Conservation (phyloP, 2,329 filamentous ascomycete genomes). For the Cephalotrichum gorgonifer region DNA sequence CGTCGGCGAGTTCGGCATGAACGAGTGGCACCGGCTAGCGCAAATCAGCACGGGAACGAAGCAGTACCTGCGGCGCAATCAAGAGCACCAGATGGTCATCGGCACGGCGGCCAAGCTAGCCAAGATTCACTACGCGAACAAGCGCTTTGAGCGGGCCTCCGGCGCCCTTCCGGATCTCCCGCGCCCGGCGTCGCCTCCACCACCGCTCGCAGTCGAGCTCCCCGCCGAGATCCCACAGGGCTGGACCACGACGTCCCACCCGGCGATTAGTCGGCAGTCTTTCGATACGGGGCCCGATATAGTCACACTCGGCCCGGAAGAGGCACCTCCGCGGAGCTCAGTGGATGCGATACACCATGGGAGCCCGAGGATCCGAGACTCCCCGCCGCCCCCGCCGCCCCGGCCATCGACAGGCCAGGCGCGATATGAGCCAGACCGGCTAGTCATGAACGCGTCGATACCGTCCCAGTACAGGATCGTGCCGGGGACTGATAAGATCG, state of each 20-base stretch:
- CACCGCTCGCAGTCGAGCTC: constrained; percentile 45
- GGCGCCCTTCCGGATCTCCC: constrained; percentile 7
- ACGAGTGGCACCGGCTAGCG: constrained; percentile 88
- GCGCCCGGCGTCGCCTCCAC: neutral
- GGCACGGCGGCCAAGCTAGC: constrained; percentile 71
- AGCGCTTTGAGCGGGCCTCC: constrained; percentile 37
- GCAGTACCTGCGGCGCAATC: constrained; percentile 64
- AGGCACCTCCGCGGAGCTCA: constrained; percentile 39
- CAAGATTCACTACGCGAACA: constrained; percentile 69
- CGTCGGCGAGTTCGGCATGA: constrained; percentile 96
- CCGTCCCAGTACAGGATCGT: constrained; percentile 47
- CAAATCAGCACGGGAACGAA: constrained; percentile 91
- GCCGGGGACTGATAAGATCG: constrained; percentile 58
- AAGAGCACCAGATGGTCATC: constrained; percentile 67
- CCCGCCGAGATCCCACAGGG: constrained; percentile 40
- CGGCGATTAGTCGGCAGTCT: constrained; percentile 35
- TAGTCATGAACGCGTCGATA: constrained; percentile 46
- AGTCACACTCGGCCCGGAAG: constrained; percentile 26
- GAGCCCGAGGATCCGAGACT: constrained; percentile 9
- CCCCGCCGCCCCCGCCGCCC: neutral
- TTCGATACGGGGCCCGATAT: constrained; percentile 47
- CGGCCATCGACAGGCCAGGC: neutral
- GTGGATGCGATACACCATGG: constrained; percentile 30
- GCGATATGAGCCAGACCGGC: constrained; percentile 33
- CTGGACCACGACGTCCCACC: constrained; percentile 23